Percentiles rank a stretch among this genome's conserved stretches.
phyloP scores from a whole-genome alignment of 768 basidiomycete genomes.

The Kwoniella botswanensis region DNA sequence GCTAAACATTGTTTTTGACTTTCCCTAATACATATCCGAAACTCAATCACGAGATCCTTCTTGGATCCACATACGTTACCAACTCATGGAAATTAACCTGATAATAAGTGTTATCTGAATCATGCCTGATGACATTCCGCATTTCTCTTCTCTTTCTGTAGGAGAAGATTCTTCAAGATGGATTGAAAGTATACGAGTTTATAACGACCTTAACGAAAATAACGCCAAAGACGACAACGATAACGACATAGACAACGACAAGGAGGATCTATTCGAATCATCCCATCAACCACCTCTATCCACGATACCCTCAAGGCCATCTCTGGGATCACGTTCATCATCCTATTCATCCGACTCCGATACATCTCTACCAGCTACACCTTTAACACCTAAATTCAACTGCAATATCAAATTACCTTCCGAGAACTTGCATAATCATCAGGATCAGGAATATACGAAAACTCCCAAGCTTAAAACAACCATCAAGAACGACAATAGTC shows the following conservation, averaged over 20 bases:
- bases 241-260: neutral
- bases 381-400: constrained; percentile 5
- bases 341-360: constrained; percentile 10
- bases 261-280: too few species aligned
- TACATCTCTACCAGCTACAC: constrained; percentile 4
- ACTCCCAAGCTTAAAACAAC: neutral
- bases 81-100: neutral
- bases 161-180: constrained; percentile 4
- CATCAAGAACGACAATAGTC: neutral
- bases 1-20: neutral
- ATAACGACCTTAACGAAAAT: constrained; percentile 18
- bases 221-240: constrained; percentile 11
- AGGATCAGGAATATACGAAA: neutral
- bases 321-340: constrained; percentile 1
- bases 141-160: neutral
- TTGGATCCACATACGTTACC: neutral
- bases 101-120: neutral
- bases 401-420: constrained; percentile 9
- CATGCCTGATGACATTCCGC: neutral
- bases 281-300: neutral
- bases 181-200: neutral
- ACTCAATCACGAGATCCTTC: neutral
- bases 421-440: neutral
- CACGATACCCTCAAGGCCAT: neutral
- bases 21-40: neutral